Evolutionary conservation across 805 yeast genomes (phyloP).

Genomic region (Starmerella floris): DNA sequence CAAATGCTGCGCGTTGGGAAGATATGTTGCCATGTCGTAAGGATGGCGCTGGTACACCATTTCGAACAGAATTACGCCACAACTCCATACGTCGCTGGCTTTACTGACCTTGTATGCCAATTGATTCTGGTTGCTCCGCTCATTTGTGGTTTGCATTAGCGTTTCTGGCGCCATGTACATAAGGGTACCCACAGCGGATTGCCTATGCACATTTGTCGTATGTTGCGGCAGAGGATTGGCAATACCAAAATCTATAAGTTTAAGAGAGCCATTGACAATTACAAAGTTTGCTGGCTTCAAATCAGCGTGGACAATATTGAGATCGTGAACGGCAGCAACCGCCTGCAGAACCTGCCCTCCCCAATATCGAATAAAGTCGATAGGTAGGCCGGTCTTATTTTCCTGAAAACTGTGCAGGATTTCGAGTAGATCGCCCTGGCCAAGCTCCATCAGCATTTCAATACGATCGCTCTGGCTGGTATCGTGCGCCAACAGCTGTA

Average conservation of each 20-base stretch:
- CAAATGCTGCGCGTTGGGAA: slow-evolving; percentile 46
- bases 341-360: slow-evolving; percentile 74
- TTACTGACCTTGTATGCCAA: slow-evolving; percentile 65
- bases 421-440: slow-evolving; percentile 78
- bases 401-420: slow-evolving; percentile 48
- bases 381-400: slow-evolving; percentile 37
- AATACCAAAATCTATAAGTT: slow-evolving; percentile 83
- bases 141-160: slow-evolving; percentile 24
- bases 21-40: slow-evolving; percentile 28
- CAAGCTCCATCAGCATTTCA: slow-evolving; percentile 82
- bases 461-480: slow-evolving; percentile 41
- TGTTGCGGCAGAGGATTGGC: slow-evolving; percentile 88
- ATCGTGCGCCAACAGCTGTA: slow-evolving; percentile 61
- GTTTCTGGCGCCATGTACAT: slow-evolving; percentile 98
- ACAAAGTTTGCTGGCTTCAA: slow-evolving; percentile 89
- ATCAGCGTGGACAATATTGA: slow-evolving; percentile 84
- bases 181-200: slow-evolving; percentile 87
- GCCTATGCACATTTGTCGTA: slow-evolving; percentile 79
- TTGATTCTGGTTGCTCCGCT: neutral
- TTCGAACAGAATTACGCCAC: slow-evolving; percentile 91
- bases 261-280: slow-evolving; percentile 68
- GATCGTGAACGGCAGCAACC: slow-evolving; percentile 76
- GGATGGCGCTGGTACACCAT: slow-evolving; percentile 93
- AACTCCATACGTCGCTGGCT: slow-evolving; percentile 96
- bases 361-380: slow-evolving; percentile 73